phyloP scores from a whole-genome alignment of 2,329 filamentous ascomycete species.

The Ophiosphaerella korrae region DNA sequence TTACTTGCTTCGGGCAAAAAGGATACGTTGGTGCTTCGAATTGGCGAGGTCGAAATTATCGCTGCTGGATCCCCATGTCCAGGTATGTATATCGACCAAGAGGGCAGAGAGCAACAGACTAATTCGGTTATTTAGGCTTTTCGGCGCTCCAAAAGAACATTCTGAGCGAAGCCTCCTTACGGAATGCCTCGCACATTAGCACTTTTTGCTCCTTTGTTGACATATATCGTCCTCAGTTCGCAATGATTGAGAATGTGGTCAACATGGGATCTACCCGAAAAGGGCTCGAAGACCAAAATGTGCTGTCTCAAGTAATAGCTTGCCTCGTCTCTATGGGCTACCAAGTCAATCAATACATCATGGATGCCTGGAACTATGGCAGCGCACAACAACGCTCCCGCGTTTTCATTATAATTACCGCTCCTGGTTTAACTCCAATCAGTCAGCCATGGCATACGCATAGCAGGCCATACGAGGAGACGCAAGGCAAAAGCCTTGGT shows the following conservation, averaged over 20 bases:
- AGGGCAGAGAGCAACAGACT: not conserved
- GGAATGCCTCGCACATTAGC: slow-evolving; percentile 77
- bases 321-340: slow-evolving; percentile 78
- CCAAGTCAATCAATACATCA: slow-evolving; percentile 69
- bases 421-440: slow-evolving; percentile 66
- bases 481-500: slow-evolving; percentile 56
- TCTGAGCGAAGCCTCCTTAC: slow-evolving; percentile 60
- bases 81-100: slow-evolving; percentile 9
- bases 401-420: slow-evolving; percentile 73
- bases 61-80: slow-evolving; percentile 78
- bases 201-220: slow-evolving; percentile 78
- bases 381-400: slow-evolving; percentile 69
- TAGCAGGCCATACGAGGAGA: slow-evolving; percentile 55
- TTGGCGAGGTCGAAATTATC: slow-evolving; percentile 71
- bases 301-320: slow-evolving; percentile 75
- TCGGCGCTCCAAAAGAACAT: slow-evolving; percentile 66
- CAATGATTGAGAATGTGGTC: slow-evolving; percentile 76
- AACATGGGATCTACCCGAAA: slow-evolving; percentile 62
- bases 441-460: slow-evolving; percentile 65
- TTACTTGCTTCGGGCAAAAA: slow-evolving; percentile 58
- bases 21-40: slow-evolving; percentile 55
- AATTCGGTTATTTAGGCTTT: slow-evolving; percentile 58
- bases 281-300: slow-evolving; percentile 60
- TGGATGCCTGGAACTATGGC: slow-evolving; percentile 73
- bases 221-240: slow-evolving; percentile 75